Percentiles rank a stretch among this genome's conserved stretches.
Evolutionary conservation across 371 early-diverging fungal genomes (phyloP).

Genomic region (Mucor saturninus): DNA sequence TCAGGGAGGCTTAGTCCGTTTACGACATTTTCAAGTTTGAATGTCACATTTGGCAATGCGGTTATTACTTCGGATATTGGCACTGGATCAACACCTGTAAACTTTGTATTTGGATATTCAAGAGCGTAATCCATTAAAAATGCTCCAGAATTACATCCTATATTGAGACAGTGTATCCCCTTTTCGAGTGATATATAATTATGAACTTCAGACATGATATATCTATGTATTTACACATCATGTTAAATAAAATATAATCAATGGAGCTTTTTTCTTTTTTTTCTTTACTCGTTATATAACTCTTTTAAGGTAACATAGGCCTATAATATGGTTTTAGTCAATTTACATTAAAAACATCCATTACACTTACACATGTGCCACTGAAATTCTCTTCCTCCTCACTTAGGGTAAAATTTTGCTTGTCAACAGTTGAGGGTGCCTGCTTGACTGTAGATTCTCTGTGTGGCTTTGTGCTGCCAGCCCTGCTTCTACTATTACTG

Average conservation of each 20-base stretch:
- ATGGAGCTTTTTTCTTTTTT: not conserved
- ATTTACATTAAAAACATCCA: not conserved
- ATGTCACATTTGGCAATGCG: conserved; percentile 5
- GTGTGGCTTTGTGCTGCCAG: too few species aligned
- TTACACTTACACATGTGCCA: not conserved
- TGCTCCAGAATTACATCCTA: conserved; percentile 15
- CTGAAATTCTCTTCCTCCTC: too few species aligned
- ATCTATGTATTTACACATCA: not conserved
- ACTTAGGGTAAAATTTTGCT: too few species aligned
- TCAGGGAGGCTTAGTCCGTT: conserved; percentile 12
- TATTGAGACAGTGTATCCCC: not conserved
- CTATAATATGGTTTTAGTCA: not conserved
- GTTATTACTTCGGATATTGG: not conserved
- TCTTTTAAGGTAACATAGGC: not conserved
- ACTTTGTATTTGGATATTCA: conserved; percentile 19
- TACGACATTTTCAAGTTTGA: conserved; percentile 3
- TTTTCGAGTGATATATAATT: conserved; percentile 4
- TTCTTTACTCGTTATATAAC: not conserved
- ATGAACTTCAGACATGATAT: not conserved
- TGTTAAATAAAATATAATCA: not conserved
- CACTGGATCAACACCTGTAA: conserved; percentile 20
- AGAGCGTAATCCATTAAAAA: conserved; percentile 23
- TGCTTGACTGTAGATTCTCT: too few species aligned
- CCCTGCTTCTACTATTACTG: too few species aligned
- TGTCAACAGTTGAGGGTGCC: too few species aligned